Evolutionary conservation across 108 stramenopile species (phyloP).

Genomic region (Cyclotella sp.): DNA sequence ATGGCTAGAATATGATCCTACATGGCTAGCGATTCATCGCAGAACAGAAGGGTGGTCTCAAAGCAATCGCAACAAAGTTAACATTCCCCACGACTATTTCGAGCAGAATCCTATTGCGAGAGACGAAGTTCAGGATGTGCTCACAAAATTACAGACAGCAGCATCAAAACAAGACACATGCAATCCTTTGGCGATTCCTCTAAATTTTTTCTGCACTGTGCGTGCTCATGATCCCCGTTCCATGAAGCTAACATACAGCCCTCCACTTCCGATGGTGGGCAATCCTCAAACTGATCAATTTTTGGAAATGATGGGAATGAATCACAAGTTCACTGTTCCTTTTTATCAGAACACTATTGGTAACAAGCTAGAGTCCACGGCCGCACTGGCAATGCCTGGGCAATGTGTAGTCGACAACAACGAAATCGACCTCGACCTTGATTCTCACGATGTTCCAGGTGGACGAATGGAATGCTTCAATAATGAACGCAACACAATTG

Average conservation of each 20-base stretch:
- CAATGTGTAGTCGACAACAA: constrained; percentile 40
- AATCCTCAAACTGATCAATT: constrained; percentile 95
- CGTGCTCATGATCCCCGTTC: constrained; percentile 37
- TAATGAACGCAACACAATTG: not conserved
- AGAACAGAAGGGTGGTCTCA: constrained; percentile 74
- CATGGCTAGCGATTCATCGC: constrained; percentile 85
- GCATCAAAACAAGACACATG: not conserved
- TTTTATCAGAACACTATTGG: constrained; percentile 31
- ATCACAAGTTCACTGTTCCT: constrained; percentile 83
- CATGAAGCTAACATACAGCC: constrained; percentile 19
- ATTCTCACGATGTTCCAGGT: constrained; percentile 17
- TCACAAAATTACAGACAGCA: constrained; percentile 27
- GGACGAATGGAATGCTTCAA: not conserved
- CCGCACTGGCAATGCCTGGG: constrained; percentile 10
- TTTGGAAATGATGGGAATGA: constrained; percentile 72
- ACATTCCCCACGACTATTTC: constrained; percentile 37
- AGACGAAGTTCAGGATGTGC: constrained; percentile 56
- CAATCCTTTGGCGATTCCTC: constrained; percentile 56
- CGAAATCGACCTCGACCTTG: constrained; percentile 60
- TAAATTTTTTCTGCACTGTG: constrained; percentile 70
- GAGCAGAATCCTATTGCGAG: constrained; percentile 27
- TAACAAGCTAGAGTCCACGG: not conserved
- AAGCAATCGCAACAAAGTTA: constrained; percentile 33
- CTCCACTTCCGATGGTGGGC: constrained; percentile 68
- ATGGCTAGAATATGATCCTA: constrained; percentile 80